These are phyloP conservation scores for Adansonia madagascariensis DNA, from an alignment of 441 rosid species.

Conservation along the genomic window DNA sequence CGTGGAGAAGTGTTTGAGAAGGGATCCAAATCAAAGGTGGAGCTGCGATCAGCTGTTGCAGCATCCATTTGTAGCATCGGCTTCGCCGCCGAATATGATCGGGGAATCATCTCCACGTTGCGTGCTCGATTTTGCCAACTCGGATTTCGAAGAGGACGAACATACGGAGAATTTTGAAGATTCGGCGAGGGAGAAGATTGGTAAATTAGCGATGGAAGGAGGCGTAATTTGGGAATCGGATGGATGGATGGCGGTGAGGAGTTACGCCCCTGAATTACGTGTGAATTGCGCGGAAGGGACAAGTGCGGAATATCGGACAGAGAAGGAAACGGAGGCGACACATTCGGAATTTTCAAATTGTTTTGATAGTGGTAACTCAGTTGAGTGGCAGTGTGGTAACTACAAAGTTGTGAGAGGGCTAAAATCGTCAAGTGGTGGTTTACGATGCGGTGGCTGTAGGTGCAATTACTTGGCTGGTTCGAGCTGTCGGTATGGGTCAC, in stretches of 20 bases:
- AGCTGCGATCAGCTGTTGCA: conserved; percentile 66
- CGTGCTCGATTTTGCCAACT: conserved; percentile 59
- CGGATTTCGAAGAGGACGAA: conserved; percentile 43
- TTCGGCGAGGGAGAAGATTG: conserved; percentile 45
- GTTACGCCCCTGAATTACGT: conserved; percentile 23
- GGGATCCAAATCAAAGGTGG: conserved; percentile 61
- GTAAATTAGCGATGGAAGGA: conserved; percentile 39
- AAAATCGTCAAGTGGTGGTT: conserved; percentile 2
- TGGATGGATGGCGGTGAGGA: conserved; percentile 64
- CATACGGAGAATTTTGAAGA: conserved; percentile 7
- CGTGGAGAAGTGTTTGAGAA: conserved; percentile 55
- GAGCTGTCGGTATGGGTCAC: conserved; percentile 24
- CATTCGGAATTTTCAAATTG: conserved; percentile 31
- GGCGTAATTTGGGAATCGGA: conserved; percentile 60
- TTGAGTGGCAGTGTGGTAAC: conserved; percentile 29
- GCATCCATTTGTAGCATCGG: conserved; percentile 60
- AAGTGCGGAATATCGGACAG: conserved; percentile 35
- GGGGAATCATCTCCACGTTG: conserved; percentile 64
- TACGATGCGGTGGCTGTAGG: not conserved
- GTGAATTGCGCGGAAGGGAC: conserved; percentile 23
- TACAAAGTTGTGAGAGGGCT: not conserved
- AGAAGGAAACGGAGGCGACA: conserved; percentile 26
- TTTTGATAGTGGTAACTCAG: not conserved
- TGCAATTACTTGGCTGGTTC: conserved; percentile 12
- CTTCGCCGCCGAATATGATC: conserved; percentile 22